A percentile compares a stretch with the other conserved stretches of the same genome.
Conservation (phyloP, 2,329 filamentous ascomycete genomes). For the Claviceps sp. region DNA sequence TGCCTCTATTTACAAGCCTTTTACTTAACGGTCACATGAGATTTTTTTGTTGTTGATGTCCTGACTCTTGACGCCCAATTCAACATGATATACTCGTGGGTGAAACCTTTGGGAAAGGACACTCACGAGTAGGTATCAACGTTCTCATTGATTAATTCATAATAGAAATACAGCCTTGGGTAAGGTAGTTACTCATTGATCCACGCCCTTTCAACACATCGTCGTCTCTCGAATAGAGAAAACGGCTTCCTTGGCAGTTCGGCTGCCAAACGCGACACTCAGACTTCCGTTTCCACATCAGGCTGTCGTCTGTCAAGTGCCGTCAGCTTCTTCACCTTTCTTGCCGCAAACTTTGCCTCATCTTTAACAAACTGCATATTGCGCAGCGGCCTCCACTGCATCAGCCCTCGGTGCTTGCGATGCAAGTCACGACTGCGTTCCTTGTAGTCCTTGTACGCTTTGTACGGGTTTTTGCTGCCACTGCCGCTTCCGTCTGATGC, state of each 20-base stretch:
- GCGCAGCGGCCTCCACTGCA: conserved; percentile 89
- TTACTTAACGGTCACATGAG: too few species aligned
- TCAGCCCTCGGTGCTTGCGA: conserved; percentile 74
- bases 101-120: too few species aligned
- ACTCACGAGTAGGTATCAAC: too few species aligned
- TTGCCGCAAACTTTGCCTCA: conserved; percentile 65
- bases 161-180: too few species aligned
- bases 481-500: conserved; percentile 21
- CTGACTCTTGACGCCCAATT: too few species aligned
- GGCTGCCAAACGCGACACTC: neutral
- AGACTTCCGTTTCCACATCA: conserved; percentile 70
- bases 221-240: neutral
- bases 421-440: conserved; percentile 61
- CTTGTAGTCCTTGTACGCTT: conserved; percentile 49
- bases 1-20: too few species aligned
- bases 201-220: too few species aligned
- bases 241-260: neutral
- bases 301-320: conserved; percentile 71
- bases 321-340: conserved; percentile 63
- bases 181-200: too few species aligned
- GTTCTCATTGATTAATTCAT: too few species aligned
- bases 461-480: conserved; percentile 38
- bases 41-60: too few species aligned
- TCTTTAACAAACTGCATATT: conserved; percentile 81
- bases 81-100: too few species aligned